These are phyloP conservation scores for Dalechampia spathulata DNA, from an alignment of 441 rosid species.

Conservation along the genomic window DNA sequence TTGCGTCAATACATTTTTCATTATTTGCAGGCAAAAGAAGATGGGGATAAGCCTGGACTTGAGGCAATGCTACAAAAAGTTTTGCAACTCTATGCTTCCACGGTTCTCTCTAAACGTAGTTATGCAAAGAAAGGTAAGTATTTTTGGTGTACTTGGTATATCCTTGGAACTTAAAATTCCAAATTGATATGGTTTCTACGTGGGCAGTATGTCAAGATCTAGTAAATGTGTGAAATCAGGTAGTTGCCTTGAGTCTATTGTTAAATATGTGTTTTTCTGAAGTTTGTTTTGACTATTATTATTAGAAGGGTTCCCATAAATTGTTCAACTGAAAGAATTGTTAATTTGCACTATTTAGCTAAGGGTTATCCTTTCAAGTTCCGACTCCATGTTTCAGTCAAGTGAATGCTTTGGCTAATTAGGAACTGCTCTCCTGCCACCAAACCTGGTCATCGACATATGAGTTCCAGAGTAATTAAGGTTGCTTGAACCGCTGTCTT, in stretches of 20 bases:
- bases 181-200: background rate
- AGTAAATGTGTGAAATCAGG: background rate
- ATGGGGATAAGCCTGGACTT: slow-evolving; percentile 84
- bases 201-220: background rate
- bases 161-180: background rate
- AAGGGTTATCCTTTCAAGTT: background rate
- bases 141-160: slow-evolving; percentile 2
- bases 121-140: slow-evolving; percentile 78
- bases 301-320: too few relatives aligned
- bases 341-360: background rate
- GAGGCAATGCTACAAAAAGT: slow-evolving; percentile 90
- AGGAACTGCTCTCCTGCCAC: background rate
- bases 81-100: slow-evolving; percentile 82
- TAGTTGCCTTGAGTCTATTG: background rate
- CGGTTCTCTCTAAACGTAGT: slow-evolving; percentile 72
- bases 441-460: background rate
- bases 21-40: slow-evolving; percentile 71
- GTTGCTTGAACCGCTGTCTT: background rate
- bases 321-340: background rate
- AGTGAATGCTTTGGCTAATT: background rate
- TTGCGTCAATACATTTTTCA: background rate
- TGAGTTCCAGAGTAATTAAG: background rate
- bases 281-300: background rate
- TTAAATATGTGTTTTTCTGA: background rate
- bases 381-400: background rate